Base-by-base conservation (phyloP, 768 basidiomycete genomes). In the Lactifluus piperatus region DNA sequence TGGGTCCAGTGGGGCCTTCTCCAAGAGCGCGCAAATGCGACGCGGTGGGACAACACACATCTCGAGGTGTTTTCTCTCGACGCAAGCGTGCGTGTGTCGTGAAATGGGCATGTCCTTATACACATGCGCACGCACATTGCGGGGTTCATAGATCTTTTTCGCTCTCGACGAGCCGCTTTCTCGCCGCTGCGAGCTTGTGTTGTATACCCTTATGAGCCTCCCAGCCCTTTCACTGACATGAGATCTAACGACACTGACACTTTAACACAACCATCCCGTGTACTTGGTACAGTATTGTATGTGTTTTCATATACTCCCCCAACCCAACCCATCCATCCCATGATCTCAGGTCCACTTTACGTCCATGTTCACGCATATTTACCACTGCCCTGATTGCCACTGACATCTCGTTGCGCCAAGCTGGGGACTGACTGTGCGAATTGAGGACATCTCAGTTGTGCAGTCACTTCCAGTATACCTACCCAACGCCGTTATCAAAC, bases 1-100 rank as follows among this genome's bases (percentile, higher is more conserved):
- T 73, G 71, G 71, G 66, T 72, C 16, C 57, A 68, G n/a, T 73
- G 72, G 72, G 72, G 72, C 37, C 62, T 63, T n/a, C 62, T 63
- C n/a, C 54, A 49, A 36, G 63, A 64, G 54, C 61, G 63, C 18
- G 56, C 63, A 11, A 64, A 62, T 34, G 52, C 60, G 24, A 32
- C 43, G 26, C 46, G 36, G 20, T 49, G 18, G 41, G 30, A 51
- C 27, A 27, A 41, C 10, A 2, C 8, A 18, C 32, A 16, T 8
- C 6, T 52, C 37, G 60, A 43, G 20, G 9, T 41, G 29, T 62
- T 55, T 37, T 39, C 60, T 16, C 52, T 63, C 22, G 62, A 56
- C 48, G 41, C 48, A 2, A 45, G 26, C n/a, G 44, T 62, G 22
- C 54, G 60, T 4, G 0, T 47, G 34, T 32, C 44, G 16, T 60